phyloP scores from a whole-genome alignment of 2,329 filamentous ascomycete species.

The Purpureocillium takamizusanense region DNA sequence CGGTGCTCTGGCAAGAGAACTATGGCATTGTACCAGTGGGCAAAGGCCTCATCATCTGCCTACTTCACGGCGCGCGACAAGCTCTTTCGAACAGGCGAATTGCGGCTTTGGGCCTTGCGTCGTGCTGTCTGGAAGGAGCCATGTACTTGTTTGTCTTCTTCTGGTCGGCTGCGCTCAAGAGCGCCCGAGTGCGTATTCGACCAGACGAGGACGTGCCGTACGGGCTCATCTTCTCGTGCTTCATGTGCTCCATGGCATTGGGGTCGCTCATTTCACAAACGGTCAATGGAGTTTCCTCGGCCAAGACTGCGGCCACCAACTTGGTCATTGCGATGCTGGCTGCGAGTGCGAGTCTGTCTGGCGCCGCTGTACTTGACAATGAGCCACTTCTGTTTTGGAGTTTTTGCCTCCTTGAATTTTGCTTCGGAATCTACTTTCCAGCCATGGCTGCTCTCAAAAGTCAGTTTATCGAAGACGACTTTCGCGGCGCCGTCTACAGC shows the following conservation, averaged over 20 bases:
- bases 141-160: slow-evolving; percentile 58
- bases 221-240: slow-evolving; percentile 44
- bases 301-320: slow-evolving; percentile 16
- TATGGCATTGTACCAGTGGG: slow-evolving; percentile 9
- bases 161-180: slow-evolving; percentile 47
- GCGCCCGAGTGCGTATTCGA: slow-evolving; percentile 21
- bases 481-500: slow-evolving; percentile 45
- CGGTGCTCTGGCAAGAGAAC: slow-evolving; percentile 29
- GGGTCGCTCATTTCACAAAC: slow-evolving; percentile 29
- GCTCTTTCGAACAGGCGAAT: slow-evolving; percentile 21
- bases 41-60: not conserved
- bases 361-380: slow-evolving; percentile 30
- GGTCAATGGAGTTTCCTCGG: not conserved
- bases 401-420: slow-evolving; percentile 48
- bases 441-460: slow-evolving; percentile 46
- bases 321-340: slow-evolving; percentile 24
- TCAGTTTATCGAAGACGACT: slow-evolving; percentile 40
- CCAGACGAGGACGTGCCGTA: slow-evolving; percentile 24
- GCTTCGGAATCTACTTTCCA: slow-evolving; percentile 50
- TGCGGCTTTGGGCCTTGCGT: slow-evolving; percentile 39
- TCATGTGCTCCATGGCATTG: slow-evolving; percentile 49
- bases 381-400: slow-evolving; percentile 41
- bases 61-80: not conserved
- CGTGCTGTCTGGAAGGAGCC: slow-evolving; percentile 50
- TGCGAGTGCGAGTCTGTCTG: slow-evolving; percentile 26